A percentile compares a stretch with the other conserved stretches of the same genome.
Conservation (phyloP, 2,329 filamentous ascomycete species). For the Penicillium sp. region DNA sequence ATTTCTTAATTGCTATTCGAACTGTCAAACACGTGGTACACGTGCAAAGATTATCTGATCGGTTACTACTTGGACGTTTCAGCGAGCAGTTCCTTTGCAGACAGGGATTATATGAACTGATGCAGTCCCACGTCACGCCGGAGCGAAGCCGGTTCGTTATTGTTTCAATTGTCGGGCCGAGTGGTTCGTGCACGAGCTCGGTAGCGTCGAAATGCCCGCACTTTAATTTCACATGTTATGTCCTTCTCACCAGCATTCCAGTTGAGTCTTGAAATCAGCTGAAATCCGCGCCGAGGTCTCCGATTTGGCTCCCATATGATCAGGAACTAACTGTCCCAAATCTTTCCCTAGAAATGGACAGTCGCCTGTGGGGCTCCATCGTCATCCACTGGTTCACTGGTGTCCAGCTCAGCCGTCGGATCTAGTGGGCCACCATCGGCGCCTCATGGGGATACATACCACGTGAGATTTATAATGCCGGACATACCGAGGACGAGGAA, state of each 20-base stretch:
- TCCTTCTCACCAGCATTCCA: not conserved
- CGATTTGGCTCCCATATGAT: not conserved
- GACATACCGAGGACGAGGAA: not conserved
- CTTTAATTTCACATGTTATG: not conserved
- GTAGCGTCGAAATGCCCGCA: not conserved
- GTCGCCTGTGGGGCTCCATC: constrained; percentile 7
- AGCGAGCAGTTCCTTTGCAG: not conserved
- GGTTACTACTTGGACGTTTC: not conserved
- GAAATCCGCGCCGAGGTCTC: not conserved
- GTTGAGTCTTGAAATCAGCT: not conserved
- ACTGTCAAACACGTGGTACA: not conserved
- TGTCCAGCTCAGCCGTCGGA: constrained; percentile 5
- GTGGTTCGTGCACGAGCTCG: not conserved
- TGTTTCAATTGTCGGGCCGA: not conserved
- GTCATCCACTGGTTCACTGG: constrained; percentile 4
- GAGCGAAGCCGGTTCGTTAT: not conserved
- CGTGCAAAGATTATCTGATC: not conserved
- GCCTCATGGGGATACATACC: not conserved
- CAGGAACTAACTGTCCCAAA: not conserved
- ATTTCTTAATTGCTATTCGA: not conserved
- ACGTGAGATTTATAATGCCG: not conserved
- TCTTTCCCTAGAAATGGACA: constrained; percentile 6
- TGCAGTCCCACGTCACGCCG: not conserved
- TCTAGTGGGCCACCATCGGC: not conserved
- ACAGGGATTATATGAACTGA: not conserved